phyloP scores from a whole-genome alignment of 108 stramenopile species.

The Nannochloropsis salina region DNA sequence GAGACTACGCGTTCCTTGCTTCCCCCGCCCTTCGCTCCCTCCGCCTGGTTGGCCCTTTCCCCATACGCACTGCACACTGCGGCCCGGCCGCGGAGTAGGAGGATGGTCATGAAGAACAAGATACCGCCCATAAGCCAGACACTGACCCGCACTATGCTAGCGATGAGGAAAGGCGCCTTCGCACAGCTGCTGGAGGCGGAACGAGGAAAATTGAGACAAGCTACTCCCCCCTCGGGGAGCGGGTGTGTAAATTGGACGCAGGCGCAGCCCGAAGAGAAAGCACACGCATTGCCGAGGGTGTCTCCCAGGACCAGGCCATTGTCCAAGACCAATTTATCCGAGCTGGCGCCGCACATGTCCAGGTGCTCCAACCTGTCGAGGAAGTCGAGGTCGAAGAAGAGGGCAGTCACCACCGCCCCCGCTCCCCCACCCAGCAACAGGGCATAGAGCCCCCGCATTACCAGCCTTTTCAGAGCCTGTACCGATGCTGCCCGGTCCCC shows the following conservation, averaged over 20 bases:
- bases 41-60: not conserved
- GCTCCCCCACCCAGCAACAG: not conserved
- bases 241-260: not conserved
- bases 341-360: conserved; percentile 19
- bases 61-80: not conserved
- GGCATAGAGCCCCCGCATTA: not conserved
- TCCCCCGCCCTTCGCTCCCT: not conserved
- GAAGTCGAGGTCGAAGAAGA: conserved; percentile 2
- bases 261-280: not conserved
- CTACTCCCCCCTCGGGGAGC: not conserved
- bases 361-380: not conserved
- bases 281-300: not conserved
- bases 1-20: not conserved
- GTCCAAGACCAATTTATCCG: not conserved
- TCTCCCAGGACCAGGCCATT: not conserved
- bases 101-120: not conserved
- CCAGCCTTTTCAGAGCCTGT: not conserved
- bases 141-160: not conserved
- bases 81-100: not conserved
- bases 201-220: not conserved
- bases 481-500: not conserved
- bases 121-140: not conserved
- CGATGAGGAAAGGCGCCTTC: not conserved
- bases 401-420: conserved; percentile 4
- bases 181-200: not conserved